Evolutionary conservation across 257 asterid species (phyloP).

Genomic region (Nicotiana undulata): DNA sequence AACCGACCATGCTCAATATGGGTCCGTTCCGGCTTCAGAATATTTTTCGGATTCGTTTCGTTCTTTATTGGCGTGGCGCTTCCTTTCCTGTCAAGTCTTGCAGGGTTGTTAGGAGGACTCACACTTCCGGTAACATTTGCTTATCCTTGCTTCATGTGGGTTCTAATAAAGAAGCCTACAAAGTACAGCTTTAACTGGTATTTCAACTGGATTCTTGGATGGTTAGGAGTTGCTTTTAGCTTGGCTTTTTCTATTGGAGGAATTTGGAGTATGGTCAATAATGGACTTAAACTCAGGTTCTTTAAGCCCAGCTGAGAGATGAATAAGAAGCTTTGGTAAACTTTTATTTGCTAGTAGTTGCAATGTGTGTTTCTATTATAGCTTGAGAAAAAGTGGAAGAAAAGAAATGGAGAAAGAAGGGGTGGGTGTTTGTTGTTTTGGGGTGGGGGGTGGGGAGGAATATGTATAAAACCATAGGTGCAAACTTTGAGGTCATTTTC

Average conservation of each 20-base stretch:
- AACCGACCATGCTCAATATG: conserved; percentile 91
- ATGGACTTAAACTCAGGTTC: conserved; percentile 77
- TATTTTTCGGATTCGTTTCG: conserved; percentile 70
- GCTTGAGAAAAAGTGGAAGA: neutral
- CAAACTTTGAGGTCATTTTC: neutral
- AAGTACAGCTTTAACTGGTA: conserved; percentile 88
- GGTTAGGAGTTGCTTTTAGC: conserved; percentile 91
- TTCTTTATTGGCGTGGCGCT: conserved; percentile 89
- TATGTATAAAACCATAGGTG: neutral
- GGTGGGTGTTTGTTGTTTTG: neutral
- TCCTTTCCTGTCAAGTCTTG: conserved; percentile 91
- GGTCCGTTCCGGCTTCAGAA: conserved; percentile 95
- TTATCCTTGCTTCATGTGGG: conserved; percentile 99
- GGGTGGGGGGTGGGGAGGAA: neutral
- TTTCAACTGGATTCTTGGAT: conserved; percentile 76
- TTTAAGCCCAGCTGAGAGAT: conserved; percentile 59
- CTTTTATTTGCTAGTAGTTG: neutral
- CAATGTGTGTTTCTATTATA: neutral
- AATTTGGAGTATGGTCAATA: conserved; percentile 92
- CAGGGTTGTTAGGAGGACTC: conserved; percentile 88
- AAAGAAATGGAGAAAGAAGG: neutral
- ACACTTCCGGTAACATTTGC: conserved; percentile 98
- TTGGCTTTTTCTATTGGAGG: conserved; percentile 93
- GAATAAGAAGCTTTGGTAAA: neutral
- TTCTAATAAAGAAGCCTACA: conserved; percentile 66